A percentile compares a stretch with the other conserved stretches of the same genome.
These are phyloP conservation scores for Paramecium caudatum DNA, from an alignment of 73 alveolate genomes.

Conservation along the genomic window DNA sequence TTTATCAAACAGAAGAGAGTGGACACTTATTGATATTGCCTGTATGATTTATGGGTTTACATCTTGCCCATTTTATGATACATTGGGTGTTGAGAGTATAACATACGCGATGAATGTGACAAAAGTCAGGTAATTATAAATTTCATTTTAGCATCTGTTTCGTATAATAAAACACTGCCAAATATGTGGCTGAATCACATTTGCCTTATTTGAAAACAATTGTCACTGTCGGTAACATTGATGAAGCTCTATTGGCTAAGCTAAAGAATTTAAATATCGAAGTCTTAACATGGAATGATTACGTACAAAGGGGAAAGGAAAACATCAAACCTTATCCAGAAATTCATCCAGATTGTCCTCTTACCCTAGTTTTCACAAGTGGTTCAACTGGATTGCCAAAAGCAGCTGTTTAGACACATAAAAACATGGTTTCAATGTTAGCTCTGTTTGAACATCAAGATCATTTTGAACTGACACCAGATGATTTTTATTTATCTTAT, in stretches of 20 bases:
- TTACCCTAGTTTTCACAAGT: constrained; percentile 83
- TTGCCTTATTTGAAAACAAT: background rate
- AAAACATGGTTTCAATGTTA: constrained; percentile 74
- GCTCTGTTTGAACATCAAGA: constrained; percentile 71
- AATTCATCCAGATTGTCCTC: background rate
- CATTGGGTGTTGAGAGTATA: constrained; percentile 71
- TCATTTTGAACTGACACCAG: constrained; percentile 52
- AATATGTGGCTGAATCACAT: background rate
- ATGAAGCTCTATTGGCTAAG: background rate
- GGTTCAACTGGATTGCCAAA: constrained; percentile 96
- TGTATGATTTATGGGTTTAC: constrained; percentile 81
- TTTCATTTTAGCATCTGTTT: background rate
- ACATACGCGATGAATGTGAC: constrained; percentile 17
- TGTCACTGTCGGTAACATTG: background rate
- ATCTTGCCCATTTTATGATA: constrained; percentile 86
- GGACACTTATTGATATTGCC: constrained; percentile 87
- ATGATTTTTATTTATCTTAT: constrained; percentile 87
- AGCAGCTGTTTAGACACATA: constrained; percentile 90
- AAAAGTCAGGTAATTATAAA: background rate
- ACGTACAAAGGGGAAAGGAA: background rate
- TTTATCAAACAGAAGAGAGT: constrained; percentile 91
- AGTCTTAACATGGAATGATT: background rate
- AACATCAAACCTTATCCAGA: background rate
- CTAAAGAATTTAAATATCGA: background rate
- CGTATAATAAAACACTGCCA: background rate